Evolutionary conservation across 352 stramenopile species (phyloP).

Genomic region (Globisporangium cystogenes): DNA sequence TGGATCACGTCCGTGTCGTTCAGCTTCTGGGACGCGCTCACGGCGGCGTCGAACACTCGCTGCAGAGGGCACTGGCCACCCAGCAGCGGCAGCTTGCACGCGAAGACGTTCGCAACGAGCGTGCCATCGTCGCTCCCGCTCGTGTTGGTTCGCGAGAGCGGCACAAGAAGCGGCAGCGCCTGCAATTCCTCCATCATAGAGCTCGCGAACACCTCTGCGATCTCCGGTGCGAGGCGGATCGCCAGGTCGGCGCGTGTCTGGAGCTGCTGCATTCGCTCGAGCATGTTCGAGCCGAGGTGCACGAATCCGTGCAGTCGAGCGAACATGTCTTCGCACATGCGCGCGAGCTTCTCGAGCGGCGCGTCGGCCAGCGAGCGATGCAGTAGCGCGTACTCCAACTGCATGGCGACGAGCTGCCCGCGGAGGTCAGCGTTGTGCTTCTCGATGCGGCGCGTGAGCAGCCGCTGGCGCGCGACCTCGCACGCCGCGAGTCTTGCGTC

Average conservation of each 20-base stretch:
- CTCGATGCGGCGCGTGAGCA: conserved; percentile 37
- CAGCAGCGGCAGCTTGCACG: conserved; percentile 35
- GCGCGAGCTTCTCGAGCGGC: conserved; percentile 28
- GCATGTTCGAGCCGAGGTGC: conserved; percentile 13
- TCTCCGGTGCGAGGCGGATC: conserved; percentile 16
- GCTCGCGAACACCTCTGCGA: conserved; percentile 36
- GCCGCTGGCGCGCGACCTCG: conserved; percentile 43
- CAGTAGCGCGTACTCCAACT: conserved; percentile 48
- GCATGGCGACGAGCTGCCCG: conserved; percentile 41
- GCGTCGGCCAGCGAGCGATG: conserved; percentile 40
- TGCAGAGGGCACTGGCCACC: conserved; percentile 8
- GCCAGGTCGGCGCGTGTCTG: conserved; percentile 24
- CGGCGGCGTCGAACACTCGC: conserved; percentile 24
- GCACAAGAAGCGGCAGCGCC: conserved; percentile 22
- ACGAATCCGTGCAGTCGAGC: conserved; percentile 33
- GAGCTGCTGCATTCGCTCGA: conserved; percentile 21
- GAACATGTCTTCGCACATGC: conserved; percentile 30
- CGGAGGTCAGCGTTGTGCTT: conserved; percentile 41
- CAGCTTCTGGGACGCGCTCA: conserved; percentile 5
- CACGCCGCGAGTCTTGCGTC: conserved; percentile 35
- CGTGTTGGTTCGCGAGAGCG: conserved; percentile 35
- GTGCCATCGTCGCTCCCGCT: conserved; percentile 19
- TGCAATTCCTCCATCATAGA: conserved; percentile 16
- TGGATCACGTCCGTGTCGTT: conserved; percentile 5
- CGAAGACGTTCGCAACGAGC: conserved; percentile 47